Evolutionary conservation across 1,284 basidiomycete species (phyloP), one percentile per base, ranked within the genome.

Genomic region (Puccinia novopanici): DNA sequence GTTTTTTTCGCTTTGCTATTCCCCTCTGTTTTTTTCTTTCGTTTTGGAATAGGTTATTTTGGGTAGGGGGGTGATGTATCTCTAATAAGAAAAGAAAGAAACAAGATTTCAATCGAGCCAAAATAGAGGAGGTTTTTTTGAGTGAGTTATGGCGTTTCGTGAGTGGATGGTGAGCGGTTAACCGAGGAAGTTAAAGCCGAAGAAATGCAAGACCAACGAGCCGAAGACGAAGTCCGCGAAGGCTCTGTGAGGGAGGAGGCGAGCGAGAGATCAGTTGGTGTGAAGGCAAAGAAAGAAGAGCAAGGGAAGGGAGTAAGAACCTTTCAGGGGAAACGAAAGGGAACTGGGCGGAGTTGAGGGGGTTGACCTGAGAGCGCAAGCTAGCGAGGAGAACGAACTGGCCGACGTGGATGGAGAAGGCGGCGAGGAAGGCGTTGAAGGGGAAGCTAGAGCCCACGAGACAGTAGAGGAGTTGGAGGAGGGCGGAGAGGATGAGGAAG

Each of bases 351-450:
- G 89, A 89, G 86, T 94, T 95, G 80, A 90, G 89, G 13, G 93
- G 93, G 86, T 98, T 93, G 77, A 95, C 92, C 88, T 99, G 96
- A 10, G 92, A 90, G 61, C 96, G 90, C 81, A 99, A 87, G 30
- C 94, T 94, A 24, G 95, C 95, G 19, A 94, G 91, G 81, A 99
- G 89, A 73, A 98, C 95, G 86, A 99, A 99, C 86, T 99, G 97
- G 40, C 96, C 96, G 54, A 98, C 92, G 15, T 92, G 92, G 83
- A 95, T 93, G 42, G 91, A 89, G 86, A 99, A 98, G 95, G 95
- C 94, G 83, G 94, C 92, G 81, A 98, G 87, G 87, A 98, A 99
- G 50, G 95, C 94, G 84, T 98, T 98, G 89, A 97, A 98, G 19
- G 96, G 96, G 86, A 92, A 99, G 87, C 92, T 92, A 80, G 95